Conservation (phyloP, 2,329 filamentous ascomycete genomes). For the Cryoendolithus antarcticus region DNA sequence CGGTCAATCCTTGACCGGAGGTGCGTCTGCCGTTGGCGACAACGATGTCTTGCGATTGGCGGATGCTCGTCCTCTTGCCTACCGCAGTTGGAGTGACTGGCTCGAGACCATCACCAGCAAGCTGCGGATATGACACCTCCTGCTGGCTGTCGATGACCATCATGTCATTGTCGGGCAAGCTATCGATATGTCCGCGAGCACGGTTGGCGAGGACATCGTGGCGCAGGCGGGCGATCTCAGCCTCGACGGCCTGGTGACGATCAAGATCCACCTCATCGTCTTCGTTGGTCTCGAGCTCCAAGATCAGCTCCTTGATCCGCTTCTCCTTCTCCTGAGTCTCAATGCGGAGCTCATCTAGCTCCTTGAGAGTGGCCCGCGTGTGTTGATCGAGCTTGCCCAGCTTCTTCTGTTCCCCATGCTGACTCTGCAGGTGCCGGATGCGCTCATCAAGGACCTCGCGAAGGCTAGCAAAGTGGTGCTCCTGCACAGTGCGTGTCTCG, state of each 20-base stretch:
- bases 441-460: constrained; percentile 19
- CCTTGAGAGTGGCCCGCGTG: constrained; percentile 11
- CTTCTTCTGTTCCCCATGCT: constrained; percentile 24
- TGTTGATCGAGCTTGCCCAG: constrained; percentile 15
- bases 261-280: constrained; percentile 23
- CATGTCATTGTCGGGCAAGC: constrained; percentile 19
- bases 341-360: constrained; percentile 24
- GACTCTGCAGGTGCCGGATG: constrained; percentile 28
- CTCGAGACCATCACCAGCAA: constrained; percentile 6
- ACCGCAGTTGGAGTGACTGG: constrained; percentile 1
- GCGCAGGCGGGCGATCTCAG: constrained; percentile 18
- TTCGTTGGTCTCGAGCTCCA: constrained; percentile 26
- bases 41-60: too few species aligned
- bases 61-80: constrained; percentile 1
- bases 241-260: constrained; percentile 17
- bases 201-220: constrained; percentile 23
- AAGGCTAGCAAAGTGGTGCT: constrained; percentile 20
- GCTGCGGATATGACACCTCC: constrained; percentile 15
- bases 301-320: constrained; percentile 18
- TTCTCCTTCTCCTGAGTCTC: constrained; percentile 26
- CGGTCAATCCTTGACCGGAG: constrained; percentile 3
- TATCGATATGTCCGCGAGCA: constrained; percentile 9
- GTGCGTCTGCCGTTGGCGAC: neutral
- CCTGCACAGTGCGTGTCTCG: constrained; percentile 11
- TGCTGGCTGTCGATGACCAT: constrained; percentile 20